Evolutionary conservation across 169 alveolate species (phyloP).

Genomic region (Cryptosporidium parvum): DNA sequence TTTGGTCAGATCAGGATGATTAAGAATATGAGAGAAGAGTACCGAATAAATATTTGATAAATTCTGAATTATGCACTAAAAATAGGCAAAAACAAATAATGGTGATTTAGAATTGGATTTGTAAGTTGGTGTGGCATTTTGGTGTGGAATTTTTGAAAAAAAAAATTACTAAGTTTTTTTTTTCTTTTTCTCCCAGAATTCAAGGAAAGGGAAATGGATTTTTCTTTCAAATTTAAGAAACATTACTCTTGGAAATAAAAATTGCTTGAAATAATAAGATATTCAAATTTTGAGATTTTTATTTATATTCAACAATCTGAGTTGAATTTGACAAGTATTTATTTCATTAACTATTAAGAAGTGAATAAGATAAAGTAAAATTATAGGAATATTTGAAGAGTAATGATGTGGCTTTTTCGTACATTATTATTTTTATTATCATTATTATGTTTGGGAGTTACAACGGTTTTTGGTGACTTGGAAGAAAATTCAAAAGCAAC

Average conservation of each 20-base stretch:
- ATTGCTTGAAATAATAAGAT: neutral
- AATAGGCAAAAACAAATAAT: neutral
- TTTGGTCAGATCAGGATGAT: constrained; percentile 28
- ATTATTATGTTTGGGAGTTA: neutral
- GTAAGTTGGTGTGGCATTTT: constrained; percentile 11
- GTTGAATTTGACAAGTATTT: too few species aligned
- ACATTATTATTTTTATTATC: neutral
- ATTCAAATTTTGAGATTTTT: neutral
- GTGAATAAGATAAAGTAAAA: neutral
- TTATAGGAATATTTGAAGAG: neutral
- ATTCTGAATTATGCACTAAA: neutral
- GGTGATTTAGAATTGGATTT: neutral
- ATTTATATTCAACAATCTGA: neutral
- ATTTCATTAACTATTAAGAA: too few species aligned
- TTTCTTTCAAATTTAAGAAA: neutral
- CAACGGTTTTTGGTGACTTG: neutral
- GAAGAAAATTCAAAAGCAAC: neutral
- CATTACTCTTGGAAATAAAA: neutral
- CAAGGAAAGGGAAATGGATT: neutral
- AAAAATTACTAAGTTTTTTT: neutral
- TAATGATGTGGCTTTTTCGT: neutral
- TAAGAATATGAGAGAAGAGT: neutral
- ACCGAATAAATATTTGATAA: neutral
- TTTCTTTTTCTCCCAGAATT: neutral
- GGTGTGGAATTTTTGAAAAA: neutral